These are phyloP conservation scores for Leucoagaricus sp. DNA, from an alignment of 1,284 basidiomycete species.

Conservation along the genomic window DNA sequence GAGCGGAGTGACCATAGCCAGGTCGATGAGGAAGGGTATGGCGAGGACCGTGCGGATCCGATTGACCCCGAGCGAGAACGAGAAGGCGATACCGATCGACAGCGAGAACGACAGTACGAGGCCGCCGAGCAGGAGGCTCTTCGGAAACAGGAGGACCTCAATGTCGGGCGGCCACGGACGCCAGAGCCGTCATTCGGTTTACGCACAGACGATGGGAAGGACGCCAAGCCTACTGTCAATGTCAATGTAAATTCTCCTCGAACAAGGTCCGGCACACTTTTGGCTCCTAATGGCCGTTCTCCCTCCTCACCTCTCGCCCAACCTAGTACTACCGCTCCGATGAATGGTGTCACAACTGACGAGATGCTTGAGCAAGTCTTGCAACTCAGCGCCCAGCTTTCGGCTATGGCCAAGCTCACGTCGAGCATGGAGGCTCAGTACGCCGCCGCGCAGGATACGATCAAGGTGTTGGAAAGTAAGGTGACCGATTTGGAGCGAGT, in stretches of 20 bases:
- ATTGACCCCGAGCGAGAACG: conserved; percentile 37
- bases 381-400: conserved; percentile 73
- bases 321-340: background rate
- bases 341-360: conserved; percentile 37
- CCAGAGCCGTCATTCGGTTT: conserved; percentile 78
- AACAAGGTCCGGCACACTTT: conserved; percentile 22
- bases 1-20: conserved; percentile 14
- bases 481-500: conserved; percentile 57
- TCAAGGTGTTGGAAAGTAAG: conserved; percentile 74
- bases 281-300: conserved; percentile 19
- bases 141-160: conserved; percentile 45
- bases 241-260: conserved; percentile 19
- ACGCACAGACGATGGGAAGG: conserved; percentile 28
- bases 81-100: conserved; percentile 14
- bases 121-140: conserved; percentile 34
- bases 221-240: background rate
- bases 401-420: conserved; percentile 76
- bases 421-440: conserved; percentile 80
- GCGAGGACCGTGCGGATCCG: conserved; percentile 40
- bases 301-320: conserved; percentile 15
- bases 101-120: conserved; percentile 25
- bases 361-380: conserved; percentile 76
- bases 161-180: conserved; percentile 68
- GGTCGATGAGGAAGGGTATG: conserved; percentile 18
- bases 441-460: conserved; percentile 75